Base-by-base conservation (phyloP, 495 filamentous ascomycete species). In the Pyronema omphalodes region DNA sequence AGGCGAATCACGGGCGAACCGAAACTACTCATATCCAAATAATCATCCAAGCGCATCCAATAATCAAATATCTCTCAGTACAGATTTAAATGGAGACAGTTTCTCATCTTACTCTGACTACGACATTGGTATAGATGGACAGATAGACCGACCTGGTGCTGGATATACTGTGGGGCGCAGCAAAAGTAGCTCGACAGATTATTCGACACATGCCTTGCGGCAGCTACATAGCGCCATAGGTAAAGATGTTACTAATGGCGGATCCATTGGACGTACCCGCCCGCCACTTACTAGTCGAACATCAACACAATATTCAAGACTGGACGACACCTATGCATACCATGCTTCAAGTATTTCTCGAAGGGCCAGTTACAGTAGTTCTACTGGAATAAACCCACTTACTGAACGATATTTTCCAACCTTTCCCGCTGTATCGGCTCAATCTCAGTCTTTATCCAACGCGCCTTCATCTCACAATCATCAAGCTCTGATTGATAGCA, bases 361-460 rank as follows among this genome's bases (percentile, higher is more conserved):
- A 9, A 11, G 52, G 7, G 9, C 52, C 14, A 54, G 52, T 23
- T 54, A 54, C 41, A 54, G 52, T 23, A 46, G 52, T 36, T 37
- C 19, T 5, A 54, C 52, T 23, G 52, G 52, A 37, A 54, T 54
- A 14, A 44, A 18, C n/a, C 52, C 52, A 19, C 23, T 54, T 7
- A 7, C 52, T 5, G 50, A 40, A 19, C 7, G 39, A 44, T 46
- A 52, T 29, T 9, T 41, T 3, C 1, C 33, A 1, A 36, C 1
- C 29, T 36, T 50, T 36, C 9, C 19, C 9, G n/a, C 14, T 23
- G 9, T 5, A 39, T 41, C 34, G 14, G 1, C 34, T 1, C 17
- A 43, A 18, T 34, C 12, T 3, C 14, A 19, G 11, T 40, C 50
- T 17, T n/a, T 51, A n/a, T 51, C 48, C 4, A 7, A 17, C 1